These are phyloP conservation scores for Eleusine coracana DNA, from an alignment of 176 grass and related monocot species.

Conservation along the genomic window DNA sequence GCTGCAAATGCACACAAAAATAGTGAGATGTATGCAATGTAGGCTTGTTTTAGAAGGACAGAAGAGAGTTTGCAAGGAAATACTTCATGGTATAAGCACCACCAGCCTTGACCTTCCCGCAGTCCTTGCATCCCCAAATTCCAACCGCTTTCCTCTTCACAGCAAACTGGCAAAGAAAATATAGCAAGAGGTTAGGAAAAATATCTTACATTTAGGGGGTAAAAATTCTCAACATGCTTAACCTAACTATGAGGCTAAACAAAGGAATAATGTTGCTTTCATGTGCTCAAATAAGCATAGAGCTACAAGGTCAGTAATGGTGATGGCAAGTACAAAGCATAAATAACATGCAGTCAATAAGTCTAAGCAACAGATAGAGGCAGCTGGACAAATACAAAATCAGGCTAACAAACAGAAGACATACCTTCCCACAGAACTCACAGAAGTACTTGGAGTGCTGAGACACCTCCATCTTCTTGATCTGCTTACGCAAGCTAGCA, in stretches of 20 bases:
- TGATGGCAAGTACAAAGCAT: neutral
- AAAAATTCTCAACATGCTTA: neutral
- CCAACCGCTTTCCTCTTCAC: conserved; percentile 98
- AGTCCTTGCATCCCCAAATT: conserved; percentile 98
- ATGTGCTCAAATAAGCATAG: neutral
- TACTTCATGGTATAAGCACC: conserved; percentile 94
- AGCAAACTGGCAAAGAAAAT: conserved; percentile 58
- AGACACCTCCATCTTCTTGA: conserved; percentile 99
- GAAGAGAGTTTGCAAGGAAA: neutral
- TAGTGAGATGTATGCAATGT: neutral
- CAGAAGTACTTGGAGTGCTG: conserved; percentile 99
- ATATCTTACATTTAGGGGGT: neutral
- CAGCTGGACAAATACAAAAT: neutral
- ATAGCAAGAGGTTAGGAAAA: neutral
- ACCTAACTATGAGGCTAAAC: neutral
- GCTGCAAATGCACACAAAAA: conserved; percentile 42
- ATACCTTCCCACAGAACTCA: conserved; percentile 95
- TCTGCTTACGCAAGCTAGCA: conserved; percentile 98
- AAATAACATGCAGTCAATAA: neutral
- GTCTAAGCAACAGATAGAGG: neutral
- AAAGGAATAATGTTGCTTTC: neutral
- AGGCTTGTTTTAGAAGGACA: neutral
- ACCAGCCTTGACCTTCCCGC: conserved; percentile 92
- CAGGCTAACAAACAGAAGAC: neutral
- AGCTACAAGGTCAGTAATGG: neutral